Base-by-base conservation (phyloP, 108 stramenopile species). In the Craspedostauros australis region DNA sequence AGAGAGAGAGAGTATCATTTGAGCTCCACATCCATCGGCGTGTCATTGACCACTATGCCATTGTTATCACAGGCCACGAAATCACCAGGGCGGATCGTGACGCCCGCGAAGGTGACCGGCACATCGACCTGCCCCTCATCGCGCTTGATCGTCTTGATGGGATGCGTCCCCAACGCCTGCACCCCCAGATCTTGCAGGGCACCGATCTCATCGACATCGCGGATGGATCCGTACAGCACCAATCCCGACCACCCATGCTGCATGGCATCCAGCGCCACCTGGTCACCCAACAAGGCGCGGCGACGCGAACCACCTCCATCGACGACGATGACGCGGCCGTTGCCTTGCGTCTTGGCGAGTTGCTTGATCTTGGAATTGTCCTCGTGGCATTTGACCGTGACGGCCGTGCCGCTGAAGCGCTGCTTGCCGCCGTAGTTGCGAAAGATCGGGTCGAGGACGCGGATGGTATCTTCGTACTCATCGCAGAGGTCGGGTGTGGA, bases 331-430 rank as follows among this genome's bases (percentile, higher is more conserved):
- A 88, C 80, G 31, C 69, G 47, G 19, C 73, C 66, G 33, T 39
- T 39, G 37, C 80, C 85, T 8, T 69, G 38, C 3, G 73, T 57
- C 22, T 73, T 54, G 18, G 68, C 64, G 0, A 82, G 41, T 29
- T 62, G 41, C 27, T 77, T 59, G 36, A 86, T 81, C 41, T 67
- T 57, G 2, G 80, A 79, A 54, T 86, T 86, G 48, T 74, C 75
- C 50, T 86, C 85, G 48, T 69, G 72, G 50, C 85, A 86, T 31
- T 77, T 54, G 25, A 86, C 68, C n/a, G 81, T 86, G 39, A 75
- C 76, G 20, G 78, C 72, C 36, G 49, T 46, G 12, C 81, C 81
- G 48, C 57, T 48, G 64, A 86, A 86, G 7, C 54, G 40, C 5
- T 40, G 57, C 22, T 54, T 62, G 20, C 58, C 66, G 33, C 85